These are phyloP conservation scores for Zea luxurians DNA, from an alignment of 176 grass and related monocot genomes.

Conservation along the genomic window DNA sequence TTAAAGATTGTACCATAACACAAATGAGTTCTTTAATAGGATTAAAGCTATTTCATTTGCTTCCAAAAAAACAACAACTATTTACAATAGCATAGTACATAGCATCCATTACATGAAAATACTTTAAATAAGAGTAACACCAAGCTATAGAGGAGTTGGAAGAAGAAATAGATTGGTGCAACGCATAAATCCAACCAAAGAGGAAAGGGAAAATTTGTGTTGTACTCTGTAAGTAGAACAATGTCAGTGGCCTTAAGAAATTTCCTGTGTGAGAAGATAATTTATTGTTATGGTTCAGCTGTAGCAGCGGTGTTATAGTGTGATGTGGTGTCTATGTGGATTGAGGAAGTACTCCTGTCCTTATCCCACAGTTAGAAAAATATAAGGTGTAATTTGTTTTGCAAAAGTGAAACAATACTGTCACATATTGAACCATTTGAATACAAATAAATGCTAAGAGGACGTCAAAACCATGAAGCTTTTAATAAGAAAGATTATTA, in stretches of 20 bases:
- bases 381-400: not conserved
- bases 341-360: not conserved
- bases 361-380: not conserved
- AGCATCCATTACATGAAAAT: too few species aligned
- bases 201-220: too few species aligned
- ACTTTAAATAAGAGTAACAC: not conserved
- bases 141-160: not conserved
- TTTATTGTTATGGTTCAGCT: not conserved
- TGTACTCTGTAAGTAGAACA: too few species aligned
- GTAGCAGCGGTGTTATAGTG: not conserved
- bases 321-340: not conserved
- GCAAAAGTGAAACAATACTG: not conserved
- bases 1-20: too few species aligned
- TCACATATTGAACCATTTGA: too few species aligned
- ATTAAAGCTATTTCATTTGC: too few species aligned
- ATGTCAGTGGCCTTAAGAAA: not conserved
- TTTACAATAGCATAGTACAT: too few species aligned
- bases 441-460: too few species aligned
- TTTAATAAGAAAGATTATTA: too few species aligned
- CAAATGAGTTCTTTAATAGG: too few species aligned
- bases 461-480: too few species aligned
- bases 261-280: not conserved
- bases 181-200: not conserved
- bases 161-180: not conserved
- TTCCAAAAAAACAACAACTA: too few species aligned